Base-by-base conservation (phyloP, 805 yeast species). In the Babjeviella inositovora region DNA sequence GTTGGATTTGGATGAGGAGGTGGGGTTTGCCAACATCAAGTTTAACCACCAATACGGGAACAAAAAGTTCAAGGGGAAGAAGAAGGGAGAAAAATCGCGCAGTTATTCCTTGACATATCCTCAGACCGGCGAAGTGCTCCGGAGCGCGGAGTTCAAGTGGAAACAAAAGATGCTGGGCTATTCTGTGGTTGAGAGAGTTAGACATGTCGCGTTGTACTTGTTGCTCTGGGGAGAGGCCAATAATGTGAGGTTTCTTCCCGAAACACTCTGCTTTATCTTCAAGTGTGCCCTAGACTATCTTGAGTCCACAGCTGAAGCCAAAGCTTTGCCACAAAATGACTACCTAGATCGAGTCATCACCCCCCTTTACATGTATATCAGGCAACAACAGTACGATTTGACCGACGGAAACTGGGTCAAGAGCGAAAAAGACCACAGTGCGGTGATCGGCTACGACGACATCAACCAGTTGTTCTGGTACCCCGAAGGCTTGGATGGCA, bases 381-480 rank as follows among this genome's bases (percentile, higher is more conserved):
- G 85, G 62, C 57, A 77, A 28, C 87, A 79, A 50, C 85, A 76
- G 26, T 79, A 75, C 38, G 90, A 77, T 51, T 67, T 76, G 36
- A 64, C 66, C 32, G 82, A 77, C 37, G 90, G 90, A 29, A 71
- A 82, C 51, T 77, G 65, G 37, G 74, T 77, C 30, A 77, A 77
- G 50, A 74, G 93, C 56, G 90, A 79, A 57, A 71, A 57, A 44
- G 93, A 79, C 47, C 93, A 79, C 52, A 73, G 73, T 53, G 57
- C 70, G 34, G 57, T 79, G 32, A 65, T 79, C 40, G 92, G 98
- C 50, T 90, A 90, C 50, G 99, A 90, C 59, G 99, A 90, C 61
- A 93, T 90, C 30, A 90, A 90, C 53, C 99, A 90, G 62, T 65
- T 90, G 39, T 90, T 92, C 57, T 90, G 99, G 99, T 90, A 92